Percentiles rank a stretch among this genome's conserved stretches.
These are phyloP conservation scores for Alternaria triticimaculans DNA, from an alignment of 2,329 filamentous ascomycete species.

Conservation along the genomic window DNA sequence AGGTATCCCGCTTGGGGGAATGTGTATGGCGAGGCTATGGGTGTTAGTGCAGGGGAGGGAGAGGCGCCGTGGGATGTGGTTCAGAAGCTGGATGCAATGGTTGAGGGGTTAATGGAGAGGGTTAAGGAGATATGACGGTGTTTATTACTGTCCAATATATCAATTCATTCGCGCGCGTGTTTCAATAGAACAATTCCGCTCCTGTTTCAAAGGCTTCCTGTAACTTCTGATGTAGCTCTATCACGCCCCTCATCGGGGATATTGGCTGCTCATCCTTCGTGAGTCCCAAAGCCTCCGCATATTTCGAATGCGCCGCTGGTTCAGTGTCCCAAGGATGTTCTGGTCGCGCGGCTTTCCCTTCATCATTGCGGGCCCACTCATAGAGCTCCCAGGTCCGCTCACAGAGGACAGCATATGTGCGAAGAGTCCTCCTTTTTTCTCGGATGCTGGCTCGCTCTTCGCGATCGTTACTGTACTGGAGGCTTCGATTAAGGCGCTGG, in stretches of 20 bases:
- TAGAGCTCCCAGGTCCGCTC: not conserved
- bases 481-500: not conserved
- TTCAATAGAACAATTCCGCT: not conserved
- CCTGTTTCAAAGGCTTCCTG: not conserved
- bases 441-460: not conserved
- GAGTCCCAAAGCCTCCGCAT: not conserved
- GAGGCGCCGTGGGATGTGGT: not conserved
- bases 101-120: not conserved
- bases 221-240: not conserved
- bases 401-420: not conserved
- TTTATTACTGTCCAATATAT: too few species aligned
- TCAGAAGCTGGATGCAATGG: not conserved
- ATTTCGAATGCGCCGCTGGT: not conserved
- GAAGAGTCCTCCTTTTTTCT: not conserved
- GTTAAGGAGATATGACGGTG: not conserved
- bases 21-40: slow-evolving; percentile 1
- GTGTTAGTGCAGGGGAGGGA: not conserved
- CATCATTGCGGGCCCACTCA: not conserved
- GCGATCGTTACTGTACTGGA: not conserved
- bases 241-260: not conserved
- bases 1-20: slow-evolving; percentile 3
- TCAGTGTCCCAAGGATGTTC: not conserved
- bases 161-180: too few species aligned
- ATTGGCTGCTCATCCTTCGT: not conserved
- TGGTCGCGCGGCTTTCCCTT: not conserved